These are phyloP conservation scores for Ophiocordyceps polyrhachis-furcata DNA, from an alignment of 2,329 filamentous ascomycete species.

Conservation along the genomic window DNA sequence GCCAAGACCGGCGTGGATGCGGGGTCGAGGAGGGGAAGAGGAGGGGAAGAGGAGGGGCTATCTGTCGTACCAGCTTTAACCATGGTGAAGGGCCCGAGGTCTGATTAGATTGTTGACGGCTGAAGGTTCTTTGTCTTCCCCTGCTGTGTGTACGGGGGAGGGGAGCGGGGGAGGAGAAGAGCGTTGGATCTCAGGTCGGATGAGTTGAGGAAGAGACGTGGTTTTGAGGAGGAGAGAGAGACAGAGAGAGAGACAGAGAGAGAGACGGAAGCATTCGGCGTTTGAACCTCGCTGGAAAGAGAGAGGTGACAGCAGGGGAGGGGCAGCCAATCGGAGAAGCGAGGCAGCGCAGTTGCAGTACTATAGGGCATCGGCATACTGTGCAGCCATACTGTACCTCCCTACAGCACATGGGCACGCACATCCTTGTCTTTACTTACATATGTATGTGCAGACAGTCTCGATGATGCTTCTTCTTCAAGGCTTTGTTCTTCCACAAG, in stretches of 20 bases:
- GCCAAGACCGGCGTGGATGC: constrained; percentile 4
- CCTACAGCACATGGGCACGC: not conserved
- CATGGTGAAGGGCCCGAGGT: constrained; percentile 20
- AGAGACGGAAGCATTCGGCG: not conserved
- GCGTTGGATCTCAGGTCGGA: not conserved
- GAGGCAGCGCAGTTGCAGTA: not conserved
- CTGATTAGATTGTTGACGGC: not conserved
- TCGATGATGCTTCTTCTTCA: too few relatives aligned
- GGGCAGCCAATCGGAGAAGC: not conserved
- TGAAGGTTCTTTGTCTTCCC: not conserved
- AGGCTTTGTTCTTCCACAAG: too few relatives aligned
- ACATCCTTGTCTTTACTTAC: not conserved
- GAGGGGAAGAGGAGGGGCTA: constrained; percentile 1
- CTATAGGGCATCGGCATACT: not conserved
- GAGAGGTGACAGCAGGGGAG: not conserved
- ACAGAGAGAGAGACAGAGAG: not conserved
- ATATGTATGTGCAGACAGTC: not conserved
- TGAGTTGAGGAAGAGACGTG: not conserved
- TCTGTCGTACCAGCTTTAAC: constrained; percentile 39
- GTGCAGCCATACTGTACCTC: not conserved
- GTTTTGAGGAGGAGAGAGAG: not conserved
- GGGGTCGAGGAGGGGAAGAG: constrained; percentile 7
- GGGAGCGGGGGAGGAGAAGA: not conserved
- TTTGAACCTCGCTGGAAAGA: not conserved
- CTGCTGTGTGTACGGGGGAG: too few relatives aligned